Evolutionary conservation across 2,329 filamentous ascomycete species (phyloP), one percentile per base, ranked within the genome.

Genomic region (Diaporthe australafricana): DNA sequence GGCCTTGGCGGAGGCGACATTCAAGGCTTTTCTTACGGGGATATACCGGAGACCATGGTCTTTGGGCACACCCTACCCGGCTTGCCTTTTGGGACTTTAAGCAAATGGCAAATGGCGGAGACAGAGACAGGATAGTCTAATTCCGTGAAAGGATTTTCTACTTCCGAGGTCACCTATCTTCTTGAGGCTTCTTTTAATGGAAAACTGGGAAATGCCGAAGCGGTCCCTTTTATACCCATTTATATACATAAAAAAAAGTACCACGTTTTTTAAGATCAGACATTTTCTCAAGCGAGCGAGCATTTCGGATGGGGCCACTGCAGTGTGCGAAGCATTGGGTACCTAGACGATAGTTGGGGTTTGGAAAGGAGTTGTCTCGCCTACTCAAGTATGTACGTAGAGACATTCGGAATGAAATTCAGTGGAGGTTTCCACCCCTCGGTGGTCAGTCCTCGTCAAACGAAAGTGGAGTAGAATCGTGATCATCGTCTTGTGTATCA

Each of bases 1-100:
- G 56, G 71, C 55, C 40, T 78, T 68, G 40, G 68, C 57, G 48
- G 71, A 57, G 68, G 57, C 27, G 63, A 69, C 52, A 53, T 77
- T 66, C 72, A 73, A 45, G 65, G 69, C 12, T 73, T 73, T 47
- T 72, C 72, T n/a, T 71, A 70, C 12, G 72, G 72, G 9, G 72
- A 73, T 7, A 47, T 69, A 14, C 56, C 63, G 25, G 70, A 73
- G 27, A 3, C 42, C 40, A 27, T 68, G 56, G 22, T 72, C 17
- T 62, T 67, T 16, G 72, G 70, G 20, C 65, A 66, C n/a, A 17
- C n/a, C 45, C 30, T 60, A n/a, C 50, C 72, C 5, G 22, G 70
- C 14, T 14, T 69, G 32, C 25, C 56, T 16, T 62, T 66, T 25
- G 68, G 69, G 17, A 9, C 42, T 20, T 22, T 25, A 8, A 22